Evolutionary conservation across 257 asterid genomes (phyloP), one percentile per base, ranked within the genome.

Genomic region (Mentha longifolia): DNA sequence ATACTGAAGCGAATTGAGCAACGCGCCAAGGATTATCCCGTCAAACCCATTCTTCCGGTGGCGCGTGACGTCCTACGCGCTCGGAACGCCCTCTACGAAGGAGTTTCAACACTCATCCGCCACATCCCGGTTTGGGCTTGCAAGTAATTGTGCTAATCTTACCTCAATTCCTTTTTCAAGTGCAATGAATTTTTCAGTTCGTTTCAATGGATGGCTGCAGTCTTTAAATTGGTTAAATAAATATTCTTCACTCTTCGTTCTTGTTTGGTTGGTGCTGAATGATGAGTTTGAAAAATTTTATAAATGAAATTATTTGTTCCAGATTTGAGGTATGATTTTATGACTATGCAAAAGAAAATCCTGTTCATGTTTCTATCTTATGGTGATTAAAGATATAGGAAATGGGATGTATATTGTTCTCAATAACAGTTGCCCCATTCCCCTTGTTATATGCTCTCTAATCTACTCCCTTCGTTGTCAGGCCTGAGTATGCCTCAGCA

Each of bases 11-110:
- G 97, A 74, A 91, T 94, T 19, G 88, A 86, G 78, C 83, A 89
- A 28, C 91, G 98, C 55, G 94, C 96, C 55, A 83, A 88, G 69
- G 86, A 84, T 1, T 89, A 91, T 80, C 99, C 98, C 8, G 71
- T 88, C 68, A 81, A 49, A 61, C 76, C 74, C 10, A 83, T 89
- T 87, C 70, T 81, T 12, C 92, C 95, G 28, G 90, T 91, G 46
- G 97, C 99, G 76, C 75, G 62, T 35, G 88, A 89, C 28, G 96
- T 89, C 51, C 84, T 91, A 62, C 75, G 54, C 64, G 91, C 95
- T 30, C 83, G 95, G 64, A 62, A 59, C 5, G 6, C 76, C 30
- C 92, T 94, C 51, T 85, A 85, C 79, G 82, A 73, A 55, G 97
- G 99, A 65, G 92, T 94, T 37, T 84, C 93, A 10, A 74, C 78